phyloP scores from a whole-genome alignment of 768 basidiomycete species.

The Sistotremastrum niveocremeum region DNA sequence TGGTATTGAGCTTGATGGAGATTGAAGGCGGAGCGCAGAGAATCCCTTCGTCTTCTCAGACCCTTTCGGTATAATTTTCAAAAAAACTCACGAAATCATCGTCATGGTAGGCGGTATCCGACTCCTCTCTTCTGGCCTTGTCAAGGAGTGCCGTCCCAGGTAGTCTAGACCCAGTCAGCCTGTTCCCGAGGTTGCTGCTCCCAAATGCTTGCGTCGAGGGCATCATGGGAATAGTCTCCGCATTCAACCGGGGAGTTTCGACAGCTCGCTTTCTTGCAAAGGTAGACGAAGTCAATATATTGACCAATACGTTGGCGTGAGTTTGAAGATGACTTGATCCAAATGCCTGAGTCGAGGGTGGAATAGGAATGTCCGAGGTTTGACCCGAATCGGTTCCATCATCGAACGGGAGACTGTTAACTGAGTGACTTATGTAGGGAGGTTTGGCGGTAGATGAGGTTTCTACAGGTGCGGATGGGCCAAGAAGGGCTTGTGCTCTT shows the following conservation, averaged over 20 bases:
- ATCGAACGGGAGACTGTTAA: not conserved
- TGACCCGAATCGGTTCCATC: not conserved
- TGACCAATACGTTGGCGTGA: not conserved
- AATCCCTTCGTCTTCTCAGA: too few relatives aligned
- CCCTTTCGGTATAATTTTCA: too few relatives aligned
- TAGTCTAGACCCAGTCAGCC: too few relatives aligned
- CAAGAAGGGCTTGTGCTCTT: constrained; percentile 25
- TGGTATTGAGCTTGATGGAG: too few relatives aligned
- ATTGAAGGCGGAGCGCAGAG: too few relatives aligned
- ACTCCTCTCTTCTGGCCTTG: too few relatives aligned
- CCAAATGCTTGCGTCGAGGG: constrained; percentile 5
- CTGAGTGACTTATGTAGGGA: not conserved
- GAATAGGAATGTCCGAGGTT: too few relatives aligned
- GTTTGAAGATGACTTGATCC: constrained; percentile 5
- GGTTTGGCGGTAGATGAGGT: too few relatives aligned
- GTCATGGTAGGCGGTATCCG: too few relatives aligned
- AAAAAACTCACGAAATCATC: too few relatives aligned
- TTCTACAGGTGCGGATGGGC: not conserved
- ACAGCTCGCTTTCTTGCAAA: not conserved
- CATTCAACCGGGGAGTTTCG: not conserved
- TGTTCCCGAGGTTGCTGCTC: constrained; percentile 3
- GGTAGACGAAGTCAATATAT: not conserved
- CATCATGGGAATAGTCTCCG: not conserved
- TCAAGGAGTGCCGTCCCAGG: too few relatives aligned
- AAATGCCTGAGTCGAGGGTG: constrained; percentile 9